These are phyloP conservation scores for Carex kokanica DNA, from an alignment of 176 grass and related monocot genomes.

Conservation along the genomic window DNA sequence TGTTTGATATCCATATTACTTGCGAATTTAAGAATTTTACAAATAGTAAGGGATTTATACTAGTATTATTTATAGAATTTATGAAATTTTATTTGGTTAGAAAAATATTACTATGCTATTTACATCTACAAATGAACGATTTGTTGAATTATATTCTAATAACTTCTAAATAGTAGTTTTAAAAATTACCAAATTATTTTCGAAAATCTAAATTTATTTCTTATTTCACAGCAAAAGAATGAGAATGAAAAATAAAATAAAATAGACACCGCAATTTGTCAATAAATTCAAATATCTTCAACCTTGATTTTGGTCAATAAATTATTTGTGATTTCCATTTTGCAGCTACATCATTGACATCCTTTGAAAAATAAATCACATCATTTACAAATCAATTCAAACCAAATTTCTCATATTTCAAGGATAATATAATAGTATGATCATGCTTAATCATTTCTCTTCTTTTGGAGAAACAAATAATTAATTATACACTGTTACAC, in stretches of 20 bases:
- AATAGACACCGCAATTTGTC: no score
- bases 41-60: no score
- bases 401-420: constrained; percentile 7
- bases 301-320: no score
- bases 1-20: not conserved
- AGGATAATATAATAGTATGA: constrained; percentile 27
- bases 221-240: not conserved
- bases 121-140: not conserved
- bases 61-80: not conserved
- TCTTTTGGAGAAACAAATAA: constrained; percentile 22
- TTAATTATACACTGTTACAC: constrained; percentile 8
- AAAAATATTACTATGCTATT: not conserved
- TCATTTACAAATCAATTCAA: constrained; percentile 20
- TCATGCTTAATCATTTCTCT: constrained; percentile 28
- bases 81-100: not conserved
- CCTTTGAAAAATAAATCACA: not conserved
- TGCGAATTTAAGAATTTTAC: not conserved
- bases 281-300: no score
- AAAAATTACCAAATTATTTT: not conserved
- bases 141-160: not conserved
- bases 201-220: not conserved
- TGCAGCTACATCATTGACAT: not conserved
- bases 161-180: not conserved
- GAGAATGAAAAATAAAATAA: no score
- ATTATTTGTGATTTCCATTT: not conserved